These are phyloP conservation scores for Agaricus subrufescens DNA, from an alignment of 768 basidiomycete genomes.

Conservation along the genomic window DNA sequence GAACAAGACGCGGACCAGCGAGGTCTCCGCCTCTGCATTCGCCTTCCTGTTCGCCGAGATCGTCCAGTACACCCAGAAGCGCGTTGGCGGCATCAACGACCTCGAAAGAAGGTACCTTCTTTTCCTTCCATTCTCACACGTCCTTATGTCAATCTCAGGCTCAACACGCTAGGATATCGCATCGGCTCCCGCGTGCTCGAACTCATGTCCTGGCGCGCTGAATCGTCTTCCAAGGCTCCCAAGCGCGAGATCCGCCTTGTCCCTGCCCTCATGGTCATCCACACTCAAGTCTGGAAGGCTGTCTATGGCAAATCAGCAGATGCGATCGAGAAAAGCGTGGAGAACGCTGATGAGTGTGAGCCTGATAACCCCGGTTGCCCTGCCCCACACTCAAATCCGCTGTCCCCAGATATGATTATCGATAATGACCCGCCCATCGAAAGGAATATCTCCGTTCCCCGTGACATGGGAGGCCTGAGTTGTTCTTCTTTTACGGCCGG, in stretches of 20 bases:
- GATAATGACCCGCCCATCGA: constrained; percentile 95
- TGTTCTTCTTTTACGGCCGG: constrained; percentile 98
- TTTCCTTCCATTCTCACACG: neutral
- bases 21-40: constrained; percentile 82
- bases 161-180: constrained; percentile 91
- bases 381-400: constrained; percentile 6
- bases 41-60: constrained; percentile 91
- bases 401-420: constrained; percentile 84
- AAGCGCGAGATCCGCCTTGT: constrained; percentile 90
- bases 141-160: constrained; percentile 35
- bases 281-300: constrained; percentile 92
- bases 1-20: constrained; percentile 80
- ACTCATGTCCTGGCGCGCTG: constrained; percentile 76
- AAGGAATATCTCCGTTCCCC: constrained; percentile 88
- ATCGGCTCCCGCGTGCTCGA: constrained; percentile 86
- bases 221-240: constrained; percentile 79
- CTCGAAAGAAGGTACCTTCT: constrained; percentile 80
- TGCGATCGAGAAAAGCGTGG: constrained; percentile 92
- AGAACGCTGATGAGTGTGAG: constrained; percentile 94
- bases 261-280: constrained; percentile 88
- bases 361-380: constrained; percentile 1
- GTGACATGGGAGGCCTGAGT: constrained; percentile 89
- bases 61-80: constrained; percentile 93
- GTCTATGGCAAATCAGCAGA: constrained; percentile 94
- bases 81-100: constrained; percentile 92